phyloP scores from a whole-genome alignment of 495 filamentous ascomycete genomes.

The Venustampulla echinocandica region DNA sequence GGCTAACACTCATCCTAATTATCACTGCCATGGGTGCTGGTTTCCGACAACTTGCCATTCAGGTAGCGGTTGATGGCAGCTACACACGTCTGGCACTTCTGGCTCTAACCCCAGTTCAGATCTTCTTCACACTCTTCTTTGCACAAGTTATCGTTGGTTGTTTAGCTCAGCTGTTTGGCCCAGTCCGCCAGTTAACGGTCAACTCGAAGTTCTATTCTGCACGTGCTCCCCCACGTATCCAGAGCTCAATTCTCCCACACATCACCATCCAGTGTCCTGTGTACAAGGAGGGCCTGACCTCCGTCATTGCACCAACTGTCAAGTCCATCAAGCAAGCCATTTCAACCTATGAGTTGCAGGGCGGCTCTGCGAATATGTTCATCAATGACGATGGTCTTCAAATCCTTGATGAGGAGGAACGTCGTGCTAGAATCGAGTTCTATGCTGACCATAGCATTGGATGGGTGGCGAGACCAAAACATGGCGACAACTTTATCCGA shows the following conservation, averaged over 20 bases:
- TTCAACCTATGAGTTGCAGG: slow-evolving; percentile 71
- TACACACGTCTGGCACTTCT: slow-evolving; percentile 55
- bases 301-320: slow-evolving; percentile 60
- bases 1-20: slow-evolving; percentile 53
- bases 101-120: slow-evolving; percentile 54
- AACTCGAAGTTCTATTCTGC: slow-evolving; percentile 79
- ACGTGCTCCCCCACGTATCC: slow-evolving; percentile 48
- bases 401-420: slow-evolving; percentile 56
- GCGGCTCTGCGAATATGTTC: slow-evolving; percentile 72
- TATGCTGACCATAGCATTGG: slow-evolving; percentile 68
- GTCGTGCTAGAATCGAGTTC: slow-evolving; percentile 56
- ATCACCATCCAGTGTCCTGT: slow-evolving; percentile 66
- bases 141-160: slow-evolving; percentile 67
- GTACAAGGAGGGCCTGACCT: slow-evolving; percentile 60
- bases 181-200: slow-evolving; percentile 57
- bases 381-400: slow-evolving; percentile 76
- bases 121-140: slow-evolving; percentile 76
- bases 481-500: slow-evolving; percentile 52
- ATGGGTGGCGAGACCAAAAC: slow-evolving; percentile 66
- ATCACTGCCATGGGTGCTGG: slow-evolving; percentile 57
- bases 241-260: slow-evolving; percentile 47
- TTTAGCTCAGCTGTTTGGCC: slow-evolving; percentile 65
- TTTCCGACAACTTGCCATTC: slow-evolving; percentile 56
- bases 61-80: slow-evolving; percentile 53
- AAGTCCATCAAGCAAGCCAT: slow-evolving; percentile 64